A percentile compares a stretch with the other conserved stretches of the same genome.
phyloP scores from a whole-genome alignment of 2,329 filamentous ascomycete species.

The Epichloe typhina region DNA sequence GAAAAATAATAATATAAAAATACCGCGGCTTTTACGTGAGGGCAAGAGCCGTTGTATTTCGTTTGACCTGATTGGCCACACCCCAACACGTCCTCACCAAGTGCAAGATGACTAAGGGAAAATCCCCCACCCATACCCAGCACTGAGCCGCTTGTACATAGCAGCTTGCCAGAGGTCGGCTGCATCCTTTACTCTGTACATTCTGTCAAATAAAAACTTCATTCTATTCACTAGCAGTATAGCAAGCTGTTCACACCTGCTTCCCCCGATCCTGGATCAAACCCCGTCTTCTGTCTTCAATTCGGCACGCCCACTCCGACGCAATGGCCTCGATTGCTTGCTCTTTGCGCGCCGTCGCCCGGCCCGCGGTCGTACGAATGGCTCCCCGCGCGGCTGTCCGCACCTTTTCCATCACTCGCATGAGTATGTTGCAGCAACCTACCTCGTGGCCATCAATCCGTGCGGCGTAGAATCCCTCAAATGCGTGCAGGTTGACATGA shows the following conservation, averaged over 20 bases:
- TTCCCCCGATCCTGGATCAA: neutral
- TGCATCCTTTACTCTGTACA: neutral
- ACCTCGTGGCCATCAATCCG: no score
- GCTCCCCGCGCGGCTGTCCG: conserved; percentile 25
- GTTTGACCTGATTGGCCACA: conserved; percentile 4
- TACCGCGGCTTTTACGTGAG: neutral
- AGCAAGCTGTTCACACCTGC: neutral
- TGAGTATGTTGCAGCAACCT: conserved; percentile 17
- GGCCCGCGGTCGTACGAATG: conserved; percentile 29
- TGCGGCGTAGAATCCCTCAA: no score
- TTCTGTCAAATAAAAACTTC: neutral
- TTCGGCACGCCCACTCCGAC: conserved; percentile 4
- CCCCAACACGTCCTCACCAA: neutral
- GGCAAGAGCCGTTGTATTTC: conserved; percentile 1
- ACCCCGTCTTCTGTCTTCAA: neutral
- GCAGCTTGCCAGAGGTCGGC: neutral
- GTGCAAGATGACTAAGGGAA: neutral
- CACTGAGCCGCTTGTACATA: neutral
- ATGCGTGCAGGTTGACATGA: neutral
- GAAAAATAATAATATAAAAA: no score
- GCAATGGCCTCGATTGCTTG: conserved; percentile 50
- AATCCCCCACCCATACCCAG: no score
- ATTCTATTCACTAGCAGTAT: neutral
- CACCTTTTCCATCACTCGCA: conserved; percentile 29
- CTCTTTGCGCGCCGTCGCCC: conserved; percentile 33